These are phyloP conservation scores for Alternaria infectoria DNA, from an alignment of 2,329 filamentous ascomycete genomes.

Conservation along the genomic window DNA sequence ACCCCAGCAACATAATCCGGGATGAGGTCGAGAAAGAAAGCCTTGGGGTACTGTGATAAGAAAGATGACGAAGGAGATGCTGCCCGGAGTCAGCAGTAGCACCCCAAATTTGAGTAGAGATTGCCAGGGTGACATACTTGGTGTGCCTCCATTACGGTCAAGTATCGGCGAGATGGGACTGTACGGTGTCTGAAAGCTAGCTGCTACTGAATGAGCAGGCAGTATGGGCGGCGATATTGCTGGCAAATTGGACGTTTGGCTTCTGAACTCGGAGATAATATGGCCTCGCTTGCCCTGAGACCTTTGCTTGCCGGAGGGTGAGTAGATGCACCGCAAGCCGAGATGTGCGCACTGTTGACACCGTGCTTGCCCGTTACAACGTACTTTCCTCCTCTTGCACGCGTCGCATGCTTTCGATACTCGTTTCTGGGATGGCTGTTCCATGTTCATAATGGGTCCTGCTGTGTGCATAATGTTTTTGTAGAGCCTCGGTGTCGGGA, in stretches of 20 bases:
- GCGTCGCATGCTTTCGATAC: constrained; percentile 54
- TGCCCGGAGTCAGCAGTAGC: constrained; percentile 13
- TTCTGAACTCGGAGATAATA: constrained; percentile 52
- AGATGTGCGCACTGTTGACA: constrained; percentile 52
- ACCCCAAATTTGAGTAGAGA: background rate
- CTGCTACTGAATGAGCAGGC: constrained; percentile 25
- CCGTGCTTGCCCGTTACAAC: constrained; percentile 54
- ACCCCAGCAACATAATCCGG: constrained; percentile 54
- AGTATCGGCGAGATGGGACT: constrained; percentile 19
- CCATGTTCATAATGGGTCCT: constrained; percentile 33
- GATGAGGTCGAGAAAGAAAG: constrained; percentile 53
- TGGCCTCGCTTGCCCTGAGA: constrained; percentile 49
- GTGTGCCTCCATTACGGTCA: constrained; percentile 21
- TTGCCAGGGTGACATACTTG: constrained; percentile 22
- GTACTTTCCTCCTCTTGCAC: constrained; percentile 56
- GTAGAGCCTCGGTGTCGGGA: constrained; percentile 12
- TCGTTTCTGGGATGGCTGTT: constrained; percentile 36
- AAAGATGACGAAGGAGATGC: constrained; percentile 25
- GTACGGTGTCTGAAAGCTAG: constrained; percentile 15
- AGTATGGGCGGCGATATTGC: constrained; percentile 32
- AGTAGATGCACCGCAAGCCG: constrained; percentile 55
- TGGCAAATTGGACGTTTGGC: constrained; percentile 29
- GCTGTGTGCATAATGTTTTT: constrained; percentile 19
- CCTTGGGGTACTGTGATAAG: constrained; percentile 26
- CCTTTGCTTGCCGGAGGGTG: constrained; percentile 46